Conservation (phyloP, 768 basidiomycete genomes). For the Podaxis pistillaris region DNA sequence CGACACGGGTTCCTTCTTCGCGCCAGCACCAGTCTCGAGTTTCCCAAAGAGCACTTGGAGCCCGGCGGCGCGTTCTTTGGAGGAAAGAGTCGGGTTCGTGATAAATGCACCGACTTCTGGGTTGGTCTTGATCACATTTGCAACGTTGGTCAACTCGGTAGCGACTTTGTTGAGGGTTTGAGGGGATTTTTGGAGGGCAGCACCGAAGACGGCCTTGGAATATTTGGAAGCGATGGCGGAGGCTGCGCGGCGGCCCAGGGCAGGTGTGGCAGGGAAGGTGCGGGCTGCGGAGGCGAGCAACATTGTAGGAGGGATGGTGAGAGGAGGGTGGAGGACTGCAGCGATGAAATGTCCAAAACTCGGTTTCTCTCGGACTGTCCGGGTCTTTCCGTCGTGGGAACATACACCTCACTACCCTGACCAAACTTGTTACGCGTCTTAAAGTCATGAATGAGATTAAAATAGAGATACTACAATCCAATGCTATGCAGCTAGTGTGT, state of each 20-base stretch:
- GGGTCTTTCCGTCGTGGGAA: conserved; percentile 36
- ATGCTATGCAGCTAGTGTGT: background rate
- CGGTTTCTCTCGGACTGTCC: conserved; percentile 30
- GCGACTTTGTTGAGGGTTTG: conserved; percentile 84
- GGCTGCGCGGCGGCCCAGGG: conserved; percentile 67
- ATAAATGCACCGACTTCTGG: conserved; percentile 72
- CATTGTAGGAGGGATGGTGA: conserved; percentile 29
- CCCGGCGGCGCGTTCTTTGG: conserved; percentile 68
- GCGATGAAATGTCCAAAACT: conserved; percentile 28
- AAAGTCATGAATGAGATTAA: background rate
- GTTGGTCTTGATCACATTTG: conserved; percentile 63
- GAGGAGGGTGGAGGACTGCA: conserved; percentile 24
- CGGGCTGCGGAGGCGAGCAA: conserved; percentile 61
- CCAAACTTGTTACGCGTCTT: background rate
- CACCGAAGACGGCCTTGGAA: conserved; percentile 78
- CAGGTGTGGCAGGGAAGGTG: conserved; percentile 42
- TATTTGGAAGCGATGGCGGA: conserved; percentile 81
- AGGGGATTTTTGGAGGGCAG: conserved; percentile 81
- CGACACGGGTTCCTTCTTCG: conserved; percentile 75
- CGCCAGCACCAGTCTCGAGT: conserved; percentile 49
- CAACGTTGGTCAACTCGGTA: conserved; percentile 73
- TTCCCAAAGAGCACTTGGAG: conserved; percentile 67
- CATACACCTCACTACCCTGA: background rate
- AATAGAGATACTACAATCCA: background rate
- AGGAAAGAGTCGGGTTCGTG: conserved; percentile 87